A percentile compares a stretch with the other conserved stretches of the same genome.
These are phyloP conservation scores for Hanseniaspora guilliermondii DNA, from an alignment of 805 yeast genomes.

Conservation along the genomic window DNA sequence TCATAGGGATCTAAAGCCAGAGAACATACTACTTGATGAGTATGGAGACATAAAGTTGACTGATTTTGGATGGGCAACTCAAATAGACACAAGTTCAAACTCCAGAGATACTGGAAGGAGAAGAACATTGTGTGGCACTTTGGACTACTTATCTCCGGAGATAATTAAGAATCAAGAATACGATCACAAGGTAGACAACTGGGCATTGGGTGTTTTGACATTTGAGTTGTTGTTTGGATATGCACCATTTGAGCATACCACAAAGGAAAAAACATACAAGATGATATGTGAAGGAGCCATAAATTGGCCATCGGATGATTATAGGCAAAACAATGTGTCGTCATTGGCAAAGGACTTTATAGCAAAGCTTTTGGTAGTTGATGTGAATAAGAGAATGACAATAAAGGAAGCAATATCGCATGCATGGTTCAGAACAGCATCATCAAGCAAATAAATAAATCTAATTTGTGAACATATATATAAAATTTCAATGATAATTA, in stretches of 20 bases:
- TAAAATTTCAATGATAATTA: constrained; percentile 35
- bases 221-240: constrained; percentile 77
- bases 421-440: constrained; percentile 54
- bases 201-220: constrained; percentile 84
- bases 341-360: constrained; percentile 70
- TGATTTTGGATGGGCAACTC: constrained; percentile 93
- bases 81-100: constrained; percentile 2
- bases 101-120: constrained; percentile 48
- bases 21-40: constrained; percentile 68
- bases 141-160: constrained; percentile 92
- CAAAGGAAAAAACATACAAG: constrained; percentile 65
- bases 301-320: constrained; percentile 39
- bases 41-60: constrained; percentile 71
- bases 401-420: constrained; percentile 55
- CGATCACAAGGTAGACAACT: constrained; percentile 66
- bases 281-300: constrained; percentile 70
- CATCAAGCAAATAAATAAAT: background rate
- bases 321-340: constrained; percentile 36
- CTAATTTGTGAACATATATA: too few species aligned
- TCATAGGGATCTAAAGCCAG: constrained; percentile 91
- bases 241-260: constrained; percentile 84
- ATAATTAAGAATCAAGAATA: constrained; percentile 77
- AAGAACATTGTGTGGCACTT: constrained; percentile 84
- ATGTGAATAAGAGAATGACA: constrained; percentile 53
- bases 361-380: constrained; percentile 45